Conservation (phyloP, 352 stramenopile species). For the Saprolegnia diclina region DNA sequence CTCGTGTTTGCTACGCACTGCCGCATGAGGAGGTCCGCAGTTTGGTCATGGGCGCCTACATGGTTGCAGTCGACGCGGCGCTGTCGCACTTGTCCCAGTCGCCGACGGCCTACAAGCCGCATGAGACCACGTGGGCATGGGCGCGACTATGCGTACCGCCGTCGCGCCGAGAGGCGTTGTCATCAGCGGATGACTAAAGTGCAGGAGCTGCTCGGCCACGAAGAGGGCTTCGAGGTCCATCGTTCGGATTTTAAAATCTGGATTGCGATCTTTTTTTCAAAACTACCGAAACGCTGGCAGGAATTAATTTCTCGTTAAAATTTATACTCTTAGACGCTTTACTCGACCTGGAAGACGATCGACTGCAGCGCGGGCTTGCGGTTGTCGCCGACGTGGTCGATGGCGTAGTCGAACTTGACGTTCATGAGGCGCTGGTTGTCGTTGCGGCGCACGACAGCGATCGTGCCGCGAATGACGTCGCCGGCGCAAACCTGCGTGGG, state of each 20-base stretch:
- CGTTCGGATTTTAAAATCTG: no score
- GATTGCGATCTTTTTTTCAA: neutral
- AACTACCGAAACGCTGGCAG: neutral
- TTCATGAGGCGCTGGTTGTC: constrained; percentile 88
- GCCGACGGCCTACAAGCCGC: neutral
- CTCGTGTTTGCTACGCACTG: no score
- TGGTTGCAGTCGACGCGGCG: no score
- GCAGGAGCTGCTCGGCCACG: neutral
- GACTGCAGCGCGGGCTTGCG: constrained; percentile 39
- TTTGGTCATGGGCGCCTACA: neutral
- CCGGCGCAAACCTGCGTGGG: constrained; percentile 78
- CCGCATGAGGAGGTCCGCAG: no score
- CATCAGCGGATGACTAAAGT: neutral
- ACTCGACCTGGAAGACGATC: constrained; percentile 83
- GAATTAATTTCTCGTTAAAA: neutral
- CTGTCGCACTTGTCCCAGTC: neutral
- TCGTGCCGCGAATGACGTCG: constrained; percentile 61
- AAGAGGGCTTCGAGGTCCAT: neutral
- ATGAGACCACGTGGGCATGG: no score
- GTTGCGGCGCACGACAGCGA: constrained; percentile 63
- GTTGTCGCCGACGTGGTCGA: constrained; percentile 55
- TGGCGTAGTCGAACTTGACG: constrained; percentile 78
- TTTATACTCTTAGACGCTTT: constrained; percentile 22
- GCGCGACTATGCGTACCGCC: no score
- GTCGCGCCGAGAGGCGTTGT: no score